These are phyloP conservation scores for Beauveria asiatica DNA, from an alignment of 2,329 filamentous ascomycete genomes.

Conservation along the genomic window DNA sequence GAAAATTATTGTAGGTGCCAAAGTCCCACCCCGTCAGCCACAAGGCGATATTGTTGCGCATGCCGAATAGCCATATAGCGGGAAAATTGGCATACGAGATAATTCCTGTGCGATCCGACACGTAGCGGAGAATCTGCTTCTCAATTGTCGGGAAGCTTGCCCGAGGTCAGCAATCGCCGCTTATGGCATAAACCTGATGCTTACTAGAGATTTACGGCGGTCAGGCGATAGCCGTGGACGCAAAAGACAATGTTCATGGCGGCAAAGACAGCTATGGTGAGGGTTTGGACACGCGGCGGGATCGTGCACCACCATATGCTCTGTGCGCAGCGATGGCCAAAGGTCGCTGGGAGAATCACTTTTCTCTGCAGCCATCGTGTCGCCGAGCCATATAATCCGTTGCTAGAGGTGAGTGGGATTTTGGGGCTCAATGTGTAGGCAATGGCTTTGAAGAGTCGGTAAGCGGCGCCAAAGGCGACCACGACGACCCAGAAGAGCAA, in stretches of 20 bases:
- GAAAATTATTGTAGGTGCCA: slow-evolving; percentile 57
- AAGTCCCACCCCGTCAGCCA: slow-evolving; percentile 64
- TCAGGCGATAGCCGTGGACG: slow-evolving; percentile 28
- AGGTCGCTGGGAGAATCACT: slow-evolving; percentile 32
- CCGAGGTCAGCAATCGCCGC: slow-evolving; percentile 2
- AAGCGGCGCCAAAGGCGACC: slow-evolving; percentile 26
- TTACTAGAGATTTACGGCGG: slow-evolving; percentile 32
- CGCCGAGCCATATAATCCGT: background rate
- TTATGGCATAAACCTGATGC: slow-evolving; percentile 6
- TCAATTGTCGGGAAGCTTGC: slow-evolving; percentile 25
- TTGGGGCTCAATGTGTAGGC: background rate
- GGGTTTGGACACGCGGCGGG: slow-evolving; percentile 33
- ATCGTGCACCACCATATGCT: slow-evolving; percentile 37
- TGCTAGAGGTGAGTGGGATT: background rate
- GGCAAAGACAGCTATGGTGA: slow-evolving; percentile 30
- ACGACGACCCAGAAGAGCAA: slow-evolving; percentile 33
- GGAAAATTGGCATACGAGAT: slow-evolving; percentile 57
- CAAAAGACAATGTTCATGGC: slow-evolving; percentile 30
- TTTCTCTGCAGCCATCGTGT: slow-evolving; percentile 25
- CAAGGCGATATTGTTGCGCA: slow-evolving; percentile 57
- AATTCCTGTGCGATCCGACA: slow-evolving; percentile 55
- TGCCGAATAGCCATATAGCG: slow-evolving; percentile 57
- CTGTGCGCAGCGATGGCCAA: slow-evolving; percentile 34
- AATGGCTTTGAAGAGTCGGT: slow-evolving; percentile 19
- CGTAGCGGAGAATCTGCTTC: slow-evolving; percentile 40